These are phyloP conservation scores for Rutstroemia sp. DNA, from an alignment of 2,329 filamentous ascomycete genomes.

Conservation along the genomic window DNA sequence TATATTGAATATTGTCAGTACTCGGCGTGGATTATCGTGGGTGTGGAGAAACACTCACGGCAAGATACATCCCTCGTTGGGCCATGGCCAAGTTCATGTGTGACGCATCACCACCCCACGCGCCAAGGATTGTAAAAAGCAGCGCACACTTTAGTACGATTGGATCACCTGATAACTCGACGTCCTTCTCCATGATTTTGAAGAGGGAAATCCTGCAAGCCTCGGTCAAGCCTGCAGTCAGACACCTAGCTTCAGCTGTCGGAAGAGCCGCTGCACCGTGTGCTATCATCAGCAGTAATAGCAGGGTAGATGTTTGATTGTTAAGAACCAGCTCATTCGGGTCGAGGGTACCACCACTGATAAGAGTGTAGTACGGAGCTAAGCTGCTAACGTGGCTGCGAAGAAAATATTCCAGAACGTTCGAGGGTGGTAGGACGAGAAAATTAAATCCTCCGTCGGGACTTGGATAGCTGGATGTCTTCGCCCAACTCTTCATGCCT, in stretches of 20 bases:
- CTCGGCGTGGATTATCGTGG: neutral
- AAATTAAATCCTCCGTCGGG: constrained; percentile 50
- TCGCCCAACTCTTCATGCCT: constrained; percentile 25
- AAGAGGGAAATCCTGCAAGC: constrained; percentile 66
- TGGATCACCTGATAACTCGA: constrained; percentile 59
- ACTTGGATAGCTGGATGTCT: constrained; percentile 25
- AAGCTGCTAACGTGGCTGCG: constrained; percentile 59
- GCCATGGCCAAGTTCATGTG: constrained; percentile 72
- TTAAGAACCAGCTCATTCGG: constrained; percentile 61
- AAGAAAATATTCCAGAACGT: constrained; percentile 61
- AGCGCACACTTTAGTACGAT: constrained; percentile 58
- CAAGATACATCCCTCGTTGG: constrained; percentile 65
- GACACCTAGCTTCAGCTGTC: constrained; percentile 54
- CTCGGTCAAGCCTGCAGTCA: constrained; percentile 61
- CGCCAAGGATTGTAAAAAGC: constrained; percentile 59
- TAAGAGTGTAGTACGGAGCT: constrained; percentile 58
- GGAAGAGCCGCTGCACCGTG: constrained; percentile 62
- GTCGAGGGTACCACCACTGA: constrained; percentile 52
- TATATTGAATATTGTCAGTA: constrained; percentile 18
- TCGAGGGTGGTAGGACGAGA: constrained; percentile 56
- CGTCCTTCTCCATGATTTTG: constrained; percentile 64
- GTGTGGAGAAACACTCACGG: constrained; percentile 35
- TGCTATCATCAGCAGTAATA: constrained; percentile 66
- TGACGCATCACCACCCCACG: constrained; percentile 72
- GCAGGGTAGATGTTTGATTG: constrained; percentile 56